phyloP scores from a whole-genome alignment of 305 asterid genomes.

The Lippia alba region DNA sequence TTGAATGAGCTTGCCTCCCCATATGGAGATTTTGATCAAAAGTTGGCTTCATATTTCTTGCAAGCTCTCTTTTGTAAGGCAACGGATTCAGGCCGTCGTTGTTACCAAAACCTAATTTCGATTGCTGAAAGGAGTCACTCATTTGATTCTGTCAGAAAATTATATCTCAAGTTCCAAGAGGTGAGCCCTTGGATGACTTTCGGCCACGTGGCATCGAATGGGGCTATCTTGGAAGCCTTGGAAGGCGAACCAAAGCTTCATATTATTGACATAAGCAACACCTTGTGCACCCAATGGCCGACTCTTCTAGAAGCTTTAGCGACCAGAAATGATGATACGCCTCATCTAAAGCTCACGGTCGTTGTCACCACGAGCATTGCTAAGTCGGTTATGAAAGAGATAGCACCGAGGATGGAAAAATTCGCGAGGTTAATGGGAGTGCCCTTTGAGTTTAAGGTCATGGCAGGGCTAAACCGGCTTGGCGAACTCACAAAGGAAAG shows the following conservation, averaged over 20 bases:
- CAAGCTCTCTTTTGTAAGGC: slow-evolving; percentile 83
- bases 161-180: slow-evolving; percentile 80
- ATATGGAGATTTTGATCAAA: slow-evolving; percentile 86
- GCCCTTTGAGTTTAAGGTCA: slow-evolving; percentile 73
- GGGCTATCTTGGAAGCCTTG: slow-evolving; percentile 81
- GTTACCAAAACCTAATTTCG: slow-evolving; percentile 67
- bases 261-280: slow-evolving; percentile 75
- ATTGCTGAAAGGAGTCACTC: slow-evolving; percentile 62
- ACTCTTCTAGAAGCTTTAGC: slow-evolving; percentile 83
- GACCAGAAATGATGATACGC: slow-evolving; percentile 75
- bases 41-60: slow-evolving; percentile 78
- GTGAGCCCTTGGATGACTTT: slow-evolving; percentile 96
- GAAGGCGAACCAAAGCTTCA: slow-evolving; percentile 72
- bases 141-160: slow-evolving; percentile 61
- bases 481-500: slow-evolving; percentile 56
- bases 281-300: slow-evolving; percentile 95
- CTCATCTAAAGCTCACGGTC: slow-evolving; percentile 68
- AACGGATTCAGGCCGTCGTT: slow-evolving; percentile 66
- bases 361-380: slow-evolving; percentile 49
- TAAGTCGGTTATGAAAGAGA: slow-evolving; percentile 67
- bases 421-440: slow-evolving; percentile 93
- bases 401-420: slow-evolving; percentile 80
- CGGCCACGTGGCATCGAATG: slow-evolving; percentile 92
- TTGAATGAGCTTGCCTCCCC: slow-evolving; percentile 92
- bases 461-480: slow-evolving; percentile 46